Evolutionary conservation across 225 moss, liverwort and hornwort genomes (phyloP), one percentile per base, ranked within the genome.

Genomic region (Anthoceros angustus): DNA sequence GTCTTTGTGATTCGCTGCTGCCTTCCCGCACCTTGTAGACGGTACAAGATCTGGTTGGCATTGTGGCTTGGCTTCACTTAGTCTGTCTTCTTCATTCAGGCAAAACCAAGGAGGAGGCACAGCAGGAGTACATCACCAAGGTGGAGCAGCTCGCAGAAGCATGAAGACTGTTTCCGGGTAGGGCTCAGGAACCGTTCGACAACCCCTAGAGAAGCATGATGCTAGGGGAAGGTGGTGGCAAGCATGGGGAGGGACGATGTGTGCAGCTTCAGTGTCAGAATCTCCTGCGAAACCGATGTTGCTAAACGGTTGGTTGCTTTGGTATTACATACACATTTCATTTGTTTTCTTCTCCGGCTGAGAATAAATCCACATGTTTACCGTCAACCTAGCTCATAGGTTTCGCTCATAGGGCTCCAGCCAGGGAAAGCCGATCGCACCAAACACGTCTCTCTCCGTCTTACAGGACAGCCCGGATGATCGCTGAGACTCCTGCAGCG

Each of bases 381-480:
- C 32, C 32, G 14, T 55, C 7, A 18, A 3, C 18, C 5, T 7
- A 55, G n/a, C 39, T 90, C 77, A 98, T 69, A 98, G 72, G 71
- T 98, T 98, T 68, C 98, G 82, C 61, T 98, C 82, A 46, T 98
- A 82, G 14, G 98, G 98, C 74, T 98, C 98, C 20, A 98, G 82
- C 92, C 98, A 98, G 5, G 87, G 84, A 70, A 87, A 84, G 12
- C 82, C 89, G 38, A 98, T 69, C 40, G 82, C 84, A 65, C 87
- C 86, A 60, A 98, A 98, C 26, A 98, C 83, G 64, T 92, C 92
- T 32, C 80, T 80, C 80, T 98, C 98, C 14, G 77, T 80, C 64
- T 81, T 87, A 74, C 92, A 92, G 9, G 78, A 72, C 32, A 82
- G 73, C 68, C 98, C 81, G 11, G 76, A 66, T 43, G 68, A 42